These are phyloP conservation scores for Iris pallida DNA, from an alignment of 116 monocot genomes.

Conservation along the genomic window DNA sequence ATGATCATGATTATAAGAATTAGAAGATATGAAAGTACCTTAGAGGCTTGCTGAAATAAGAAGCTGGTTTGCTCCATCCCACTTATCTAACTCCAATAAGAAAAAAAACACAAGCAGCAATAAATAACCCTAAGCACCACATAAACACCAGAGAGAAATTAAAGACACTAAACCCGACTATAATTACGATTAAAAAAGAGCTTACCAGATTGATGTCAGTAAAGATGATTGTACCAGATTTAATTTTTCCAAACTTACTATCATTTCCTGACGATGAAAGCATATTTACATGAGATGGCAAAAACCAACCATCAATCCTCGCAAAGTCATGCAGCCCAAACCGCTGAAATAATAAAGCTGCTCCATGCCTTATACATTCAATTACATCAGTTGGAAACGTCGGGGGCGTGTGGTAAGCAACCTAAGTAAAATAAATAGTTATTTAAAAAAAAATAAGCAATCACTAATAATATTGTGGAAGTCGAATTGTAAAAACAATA, in stretches of 20 bases:
- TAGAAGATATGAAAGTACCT: conserved; percentile 37
- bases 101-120: conserved; percentile 6
- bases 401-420: conserved; percentile 91
- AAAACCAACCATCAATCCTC: conserved; percentile 92
- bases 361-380: conserved; percentile 74
- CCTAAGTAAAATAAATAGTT: conserved; percentile 30
- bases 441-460: neutral
- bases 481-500: too few species aligned
- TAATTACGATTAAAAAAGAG: neutral
- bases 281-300: conserved; percentile 35
- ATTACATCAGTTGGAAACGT: conserved; percentile 62
- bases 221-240: conserved; percentile 63
- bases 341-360: conserved; percentile 46
- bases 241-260: conserved; percentile 49
- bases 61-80: conserved; percentile 99
- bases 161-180: neutral
- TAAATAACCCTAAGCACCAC: neutral
- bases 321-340: conserved; percentile 75
- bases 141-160: neutral
- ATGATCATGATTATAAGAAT: neutral
- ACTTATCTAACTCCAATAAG: conserved; percentile 61
- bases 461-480: too few species aligned
- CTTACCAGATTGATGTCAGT: conserved; percentile 93
- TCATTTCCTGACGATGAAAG: conserved; percentile 24
- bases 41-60: conserved; percentile 96